Evolutionary conservation across 495 filamentous ascomycete genomes (phyloP).

Genomic region (Aspergillus sparsus): DNA sequence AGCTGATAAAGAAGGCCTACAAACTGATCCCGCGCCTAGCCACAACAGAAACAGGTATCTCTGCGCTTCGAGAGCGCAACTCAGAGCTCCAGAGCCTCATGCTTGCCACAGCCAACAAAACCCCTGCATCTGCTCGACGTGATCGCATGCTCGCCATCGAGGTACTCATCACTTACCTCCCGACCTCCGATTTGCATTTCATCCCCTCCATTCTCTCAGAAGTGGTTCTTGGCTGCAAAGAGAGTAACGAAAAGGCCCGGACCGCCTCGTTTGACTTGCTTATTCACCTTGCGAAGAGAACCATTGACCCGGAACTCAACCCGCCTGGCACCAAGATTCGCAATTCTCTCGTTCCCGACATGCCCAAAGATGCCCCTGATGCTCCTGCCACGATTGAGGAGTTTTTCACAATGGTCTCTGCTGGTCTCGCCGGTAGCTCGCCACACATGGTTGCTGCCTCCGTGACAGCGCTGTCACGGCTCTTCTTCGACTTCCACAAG

Average conservation of each 20-base stretch:
- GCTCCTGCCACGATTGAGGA: constrained; percentile 82
- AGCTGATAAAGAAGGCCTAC: constrained; percentile 99
- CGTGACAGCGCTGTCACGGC: constrained; percentile 86
- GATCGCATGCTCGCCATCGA: constrained; percentile 84
- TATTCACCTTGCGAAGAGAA: constrained; percentile 81
- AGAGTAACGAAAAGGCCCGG: constrained; percentile 91
- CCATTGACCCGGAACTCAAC: constrained; percentile 56
- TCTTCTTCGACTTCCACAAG: constrained; percentile 83
- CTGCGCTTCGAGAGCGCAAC: constrained; percentile 70
- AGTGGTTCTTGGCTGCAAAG: constrained; percentile 92
- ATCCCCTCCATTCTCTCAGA: constrained; percentile 89
- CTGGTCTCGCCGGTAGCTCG: constrained; percentile 84
- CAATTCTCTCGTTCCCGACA: constrained; percentile 80
- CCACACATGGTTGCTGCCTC: constrained; percentile 95
- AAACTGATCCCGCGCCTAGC: constrained; percentile 91
- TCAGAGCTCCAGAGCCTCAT: constrained; percentile 77
- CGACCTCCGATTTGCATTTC: constrained; percentile 78
- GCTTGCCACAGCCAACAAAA: constrained; percentile 74
- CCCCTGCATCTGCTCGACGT: constrained; percentile 75
- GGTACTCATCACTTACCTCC: constrained; percentile 73
- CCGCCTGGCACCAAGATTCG: constrained; percentile 70
- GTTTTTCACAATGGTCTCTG: constrained; percentile 97
- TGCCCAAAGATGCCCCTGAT: constrained; percentile 75
- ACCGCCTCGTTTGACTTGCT: constrained; percentile 87
- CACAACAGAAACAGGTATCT: constrained; percentile 69